Evolutionary conservation across 495 filamentous ascomycete species (phyloP).

Genomic region (Lindgomyces ingoldianus): DNA sequence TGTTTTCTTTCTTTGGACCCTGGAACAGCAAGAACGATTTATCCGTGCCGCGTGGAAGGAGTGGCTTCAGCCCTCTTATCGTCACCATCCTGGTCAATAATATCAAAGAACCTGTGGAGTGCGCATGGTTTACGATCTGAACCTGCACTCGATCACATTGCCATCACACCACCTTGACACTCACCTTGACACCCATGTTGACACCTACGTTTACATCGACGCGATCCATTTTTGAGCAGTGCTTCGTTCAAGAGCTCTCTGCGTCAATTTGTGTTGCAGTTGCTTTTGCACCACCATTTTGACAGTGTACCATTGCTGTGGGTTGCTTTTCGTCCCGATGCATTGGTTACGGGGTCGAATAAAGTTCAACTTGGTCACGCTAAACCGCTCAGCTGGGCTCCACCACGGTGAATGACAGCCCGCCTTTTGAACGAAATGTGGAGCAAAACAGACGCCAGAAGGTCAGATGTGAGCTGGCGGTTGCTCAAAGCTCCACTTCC

Average conservation of each 20-base stretch:
- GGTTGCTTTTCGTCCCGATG: neutral
- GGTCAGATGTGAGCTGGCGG: neutral
- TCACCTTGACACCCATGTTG: too few species aligned
- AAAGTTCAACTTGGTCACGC: neutral
- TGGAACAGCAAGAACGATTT: neutral
- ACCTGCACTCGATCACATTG: neutral
- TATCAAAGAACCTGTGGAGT: neutral
- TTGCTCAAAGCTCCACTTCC: neutral
- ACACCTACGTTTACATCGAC: neutral
- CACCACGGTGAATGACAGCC: neutral
- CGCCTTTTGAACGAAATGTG: neutral
- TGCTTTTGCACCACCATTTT: too few species aligned
- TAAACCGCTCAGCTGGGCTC: slow-evolving; percentile 2
- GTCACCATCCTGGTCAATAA: neutral
- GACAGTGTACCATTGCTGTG: neutral
- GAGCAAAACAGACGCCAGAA: neutral
- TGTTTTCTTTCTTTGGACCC: neutral
- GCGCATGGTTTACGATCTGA: neutral
- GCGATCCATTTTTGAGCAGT: neutral
- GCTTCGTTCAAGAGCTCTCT: neutral
- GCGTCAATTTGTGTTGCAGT: neutral
- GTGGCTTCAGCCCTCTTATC: too few species aligned
- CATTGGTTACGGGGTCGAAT: slow-evolving; percentile 1
- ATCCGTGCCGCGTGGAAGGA: neutral
- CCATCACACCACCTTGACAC: neutral